Evolutionary conservation across 352 stramenopile genomes (phyloP), one percentile per base, ranked within the genome.

Genomic region (Pythium graminicola): DNA sequence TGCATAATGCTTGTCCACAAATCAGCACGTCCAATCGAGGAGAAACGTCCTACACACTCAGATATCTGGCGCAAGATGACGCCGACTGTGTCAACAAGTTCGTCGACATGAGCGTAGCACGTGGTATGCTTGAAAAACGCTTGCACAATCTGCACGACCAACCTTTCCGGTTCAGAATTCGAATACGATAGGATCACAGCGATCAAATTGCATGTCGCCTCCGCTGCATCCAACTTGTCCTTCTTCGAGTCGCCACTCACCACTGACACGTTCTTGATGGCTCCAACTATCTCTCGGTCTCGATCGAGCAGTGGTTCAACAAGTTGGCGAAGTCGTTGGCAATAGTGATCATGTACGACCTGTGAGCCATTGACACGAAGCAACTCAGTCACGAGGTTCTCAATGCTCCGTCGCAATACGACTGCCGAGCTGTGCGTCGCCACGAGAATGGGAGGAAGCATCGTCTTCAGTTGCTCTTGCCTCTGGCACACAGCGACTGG

Each of bases 391-490:
- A 61, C 51, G 20, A 69, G 40, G 20, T 49, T 27, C 27, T 61
- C 28, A 22, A 65, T 62, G 5, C 38, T 51, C 35, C 33, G 45
- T 9, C 62, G 46, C n/a, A 69, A 42, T 13, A 48, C 27, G 16
- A 59, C 50, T 16, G 35, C 32, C 2, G 39, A 36, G 16, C 28
- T 8, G 24, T 60, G 59, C 10, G 45, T 56, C 16, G 48, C 20
- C 2, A 69, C 27, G 5, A 52, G 39, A 8, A 69, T 43, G 0
- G 50, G 7, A 2, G 62, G 62, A 7, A 69, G 43, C 29, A 69
- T 13, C 3, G 27, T 13, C 32, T 65, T 69, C 1, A 69, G 47
- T 35, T 69, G 62, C 6, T 55, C 20, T 26, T 69, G 64, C 11
- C 56, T 32, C 1, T 42, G 9, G 9, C 49, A 14, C 6, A 65